These are phyloP conservation scores for Serendipita sp. DNA, from an alignment of 768 basidiomycete species.

Conservation along the genomic window DNA sequence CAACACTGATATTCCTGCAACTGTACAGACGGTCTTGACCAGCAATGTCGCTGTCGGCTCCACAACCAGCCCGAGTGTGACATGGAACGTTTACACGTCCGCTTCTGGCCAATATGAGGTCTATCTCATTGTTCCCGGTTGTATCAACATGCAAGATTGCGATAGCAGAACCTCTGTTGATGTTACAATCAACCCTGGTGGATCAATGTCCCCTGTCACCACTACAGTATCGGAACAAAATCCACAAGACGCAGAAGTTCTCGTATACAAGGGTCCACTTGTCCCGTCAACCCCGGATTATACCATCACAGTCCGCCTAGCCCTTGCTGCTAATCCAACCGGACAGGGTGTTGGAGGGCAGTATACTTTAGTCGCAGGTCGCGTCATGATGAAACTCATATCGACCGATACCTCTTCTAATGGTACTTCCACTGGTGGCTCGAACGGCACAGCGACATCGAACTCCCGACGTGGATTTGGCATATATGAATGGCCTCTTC, in stretches of 20 bases:
- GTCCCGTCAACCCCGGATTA: constrained; percentile 58
- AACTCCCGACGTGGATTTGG: constrained; percentile 47
- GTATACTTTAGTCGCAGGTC: constrained; percentile 72
- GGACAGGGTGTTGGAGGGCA: constrained; percentile 49
- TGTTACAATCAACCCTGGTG: constrained; percentile 67
- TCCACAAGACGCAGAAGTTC: constrained; percentile 35
- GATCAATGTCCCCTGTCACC: constrained; percentile 43
- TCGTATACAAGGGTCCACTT: constrained; percentile 71
- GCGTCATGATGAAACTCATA: constrained; percentile 60
- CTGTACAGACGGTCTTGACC: constrained; percentile 56
- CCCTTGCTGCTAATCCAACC: constrained; percentile 44
- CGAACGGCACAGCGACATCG: constrained; percentile 20
- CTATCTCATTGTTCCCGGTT: constrained; percentile 76
- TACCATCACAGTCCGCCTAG: constrained; percentile 57
- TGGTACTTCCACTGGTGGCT: constrained; percentile 16
- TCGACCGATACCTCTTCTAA: constrained; percentile 34
- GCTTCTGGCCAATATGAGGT: constrained; percentile 75
- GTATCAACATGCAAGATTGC: constrained; percentile 66
- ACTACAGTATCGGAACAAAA: constrained; percentile 63
- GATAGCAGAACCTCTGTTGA: constrained; percentile 60
- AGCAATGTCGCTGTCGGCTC: constrained; percentile 52
- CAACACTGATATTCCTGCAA: constrained; percentile 63
- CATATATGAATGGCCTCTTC: constrained; percentile 75
- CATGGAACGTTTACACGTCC: constrained; percentile 86
- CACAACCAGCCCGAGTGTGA: constrained; percentile 55